Evolutionary conservation across 495 filamentous ascomycete species (phyloP), one percentile per base, ranked within the genome.

Genomic region (Echria macrotheca): DNA sequence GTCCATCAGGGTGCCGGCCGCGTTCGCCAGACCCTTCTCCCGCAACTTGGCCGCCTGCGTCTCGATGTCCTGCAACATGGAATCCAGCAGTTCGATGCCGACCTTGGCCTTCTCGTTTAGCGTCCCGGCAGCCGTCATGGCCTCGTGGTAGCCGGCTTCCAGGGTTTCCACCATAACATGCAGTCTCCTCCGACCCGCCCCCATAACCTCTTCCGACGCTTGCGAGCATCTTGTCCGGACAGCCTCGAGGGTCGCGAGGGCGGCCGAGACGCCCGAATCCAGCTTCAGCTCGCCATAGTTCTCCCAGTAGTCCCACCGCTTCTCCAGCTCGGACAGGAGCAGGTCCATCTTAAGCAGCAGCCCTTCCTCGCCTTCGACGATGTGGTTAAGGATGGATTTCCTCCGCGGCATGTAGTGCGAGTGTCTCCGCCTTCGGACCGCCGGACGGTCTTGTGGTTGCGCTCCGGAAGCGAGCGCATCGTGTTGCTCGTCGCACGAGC

Each of bases 121-220:
- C 3, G 93, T 89, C 49, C 85, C 90, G 51, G 89, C 90, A 8
- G 84, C 87, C 5, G 78, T 83, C 46, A 99, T 65, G n/a, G 82
- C 91, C 50, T 91, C 87, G 24, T 91, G 85, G 68, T 97, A 98
- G 52, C 87, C 76, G 10, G 77, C 79, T 61, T 99, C 93, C n/a
- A 99, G 73, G 2, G 89, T 95, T 49, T 97, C 93, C 14, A 99
- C 89, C 65, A 97, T 79, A 36, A 96, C 81, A 55, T 85, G 84
- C 31, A 95, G 87, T 38, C 88, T 79, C 53, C 86, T 81, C 45
- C 84, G 83, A 21, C 93, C 90, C 36, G 87, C 87, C 23, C 86
- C 94, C 63, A 96, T 85, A 31, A 96, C 76, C 53, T 89, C 90
- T 48, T 87, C 91, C 6, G 91, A 94, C n/a, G 90, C 87, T 49